phyloP scores from a whole-genome alignment of 2,329 filamentous ascomycete species.

The Neurospora sp. region DNA sequence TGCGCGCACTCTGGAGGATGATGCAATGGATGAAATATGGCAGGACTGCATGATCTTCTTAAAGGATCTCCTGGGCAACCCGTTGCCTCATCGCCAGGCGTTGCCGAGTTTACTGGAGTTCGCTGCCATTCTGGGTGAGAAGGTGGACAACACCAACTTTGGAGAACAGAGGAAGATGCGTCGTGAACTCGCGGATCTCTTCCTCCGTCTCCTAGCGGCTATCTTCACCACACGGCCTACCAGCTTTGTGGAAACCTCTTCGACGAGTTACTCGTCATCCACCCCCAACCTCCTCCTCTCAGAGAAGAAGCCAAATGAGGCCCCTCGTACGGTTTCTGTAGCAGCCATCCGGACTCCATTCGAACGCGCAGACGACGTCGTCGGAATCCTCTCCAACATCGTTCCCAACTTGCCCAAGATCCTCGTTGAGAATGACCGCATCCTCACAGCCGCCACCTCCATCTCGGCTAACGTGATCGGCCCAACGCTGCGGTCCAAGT shows the following conservation, averaged over 20 bases:
- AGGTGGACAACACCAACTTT: constrained; percentile 96
- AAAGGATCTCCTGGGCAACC: constrained; percentile 82
- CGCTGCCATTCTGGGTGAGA: constrained; percentile 79
- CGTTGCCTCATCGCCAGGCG: constrained; percentile 88
- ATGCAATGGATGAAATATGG: constrained; percentile 98
- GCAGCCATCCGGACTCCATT: constrained; percentile 22
- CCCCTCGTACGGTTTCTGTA: constrained; percentile 14
- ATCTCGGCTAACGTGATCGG: constrained; percentile 79
- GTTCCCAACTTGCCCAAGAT: constrained; percentile 75
- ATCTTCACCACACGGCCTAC: constrained; percentile 84
- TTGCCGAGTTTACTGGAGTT: constrained; percentile 81
- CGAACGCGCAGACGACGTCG: constrained; percentile 61
- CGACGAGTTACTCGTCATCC: constrained; percentile 16
- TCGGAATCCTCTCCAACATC: constrained; percentile 68
- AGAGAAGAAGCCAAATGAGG: constrained; percentile 32
- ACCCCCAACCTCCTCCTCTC: constrained; percentile 15
- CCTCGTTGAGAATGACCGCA: constrained; percentile 75
- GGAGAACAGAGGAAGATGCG: constrained; percentile 90
- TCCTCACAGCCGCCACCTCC: constrained; percentile 64
- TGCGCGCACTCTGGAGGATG: constrained; percentile 81
- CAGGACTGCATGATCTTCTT: constrained; percentile 85
- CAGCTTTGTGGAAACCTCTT: constrained; percentile 49
- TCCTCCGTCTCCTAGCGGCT: constrained; percentile 79
- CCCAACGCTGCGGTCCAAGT: constrained; percentile 72
- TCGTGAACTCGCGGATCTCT: constrained; percentile 79